Base-by-base conservation (phyloP, 371 early-diverging fungal genomes). In the Dinochytrium kinnereticum region DNA sequence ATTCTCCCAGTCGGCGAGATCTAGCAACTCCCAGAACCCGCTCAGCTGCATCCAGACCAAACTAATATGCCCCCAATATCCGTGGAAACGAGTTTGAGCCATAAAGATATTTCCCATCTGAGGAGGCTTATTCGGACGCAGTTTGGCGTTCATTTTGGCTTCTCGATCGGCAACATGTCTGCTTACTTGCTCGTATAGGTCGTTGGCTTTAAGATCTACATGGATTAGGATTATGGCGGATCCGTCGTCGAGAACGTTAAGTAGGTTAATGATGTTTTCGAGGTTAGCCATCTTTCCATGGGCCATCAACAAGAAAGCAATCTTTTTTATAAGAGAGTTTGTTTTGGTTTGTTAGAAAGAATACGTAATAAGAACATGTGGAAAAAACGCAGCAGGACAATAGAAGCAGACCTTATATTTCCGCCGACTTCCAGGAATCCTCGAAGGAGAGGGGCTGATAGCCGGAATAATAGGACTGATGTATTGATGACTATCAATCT, bases 1-100 rank as follows among this genome's bases (percentile, higher is more conserved):
- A 74, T 77, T 76, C 28, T 85, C 85, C 82, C 82, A 85, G 31
- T 82, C 80, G 1, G 82, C 85, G 57, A 82, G 24, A 36, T 82
- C 85, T 66, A 68, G 59, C 36, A 85, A 73, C 73, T 81, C 83
- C 71, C 73, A 85, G 53, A 77, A 82, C 17, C 85, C 82, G 5
- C 61, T 64, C 53, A 85, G 71, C 44, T 44, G 44, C 44, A 44
- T 44, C 44, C 44, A 44, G 13, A 44, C 44, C 44, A 44, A 19
- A 44, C 71, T 80, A 82, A 71, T 69, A 67, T 81, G 82, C 28
- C 83, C 83, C 79, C 81, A 79, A 34, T 71, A 59, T 38, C 75
- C 73, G 17, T 51, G 49, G 61, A 59, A 81, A 19, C 68, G 31
- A 37, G 70, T 69, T 37, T 70, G 34, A 19, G 80, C 72, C n/a